Evolutionary conservation across 1,284 basidiomycete species (phyloP).

Genomic region (Pascua guehoae): DNA sequence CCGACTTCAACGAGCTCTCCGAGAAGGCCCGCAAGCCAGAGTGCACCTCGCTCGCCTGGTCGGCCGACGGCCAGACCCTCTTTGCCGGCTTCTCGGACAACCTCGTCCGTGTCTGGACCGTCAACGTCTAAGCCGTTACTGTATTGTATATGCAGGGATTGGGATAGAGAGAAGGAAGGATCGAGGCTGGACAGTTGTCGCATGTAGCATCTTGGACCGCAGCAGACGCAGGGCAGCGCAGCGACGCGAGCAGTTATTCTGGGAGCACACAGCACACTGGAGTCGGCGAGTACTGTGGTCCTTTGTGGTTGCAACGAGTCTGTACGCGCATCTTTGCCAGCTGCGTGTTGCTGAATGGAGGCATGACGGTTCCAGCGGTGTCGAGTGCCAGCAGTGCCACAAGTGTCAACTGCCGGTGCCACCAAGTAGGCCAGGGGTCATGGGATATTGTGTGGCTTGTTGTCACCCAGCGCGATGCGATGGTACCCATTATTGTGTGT

Average conservation of each 20-base stretch:
- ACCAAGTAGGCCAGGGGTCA: no score
- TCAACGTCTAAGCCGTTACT: constrained; percentile 52
- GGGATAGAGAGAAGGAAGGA: constrained; percentile 11
- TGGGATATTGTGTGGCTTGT: no score
- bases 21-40: constrained; percentile 83
- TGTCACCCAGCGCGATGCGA: no score
- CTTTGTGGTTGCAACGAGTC: not conserved
- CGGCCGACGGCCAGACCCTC: constrained; percentile 93
- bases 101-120: constrained; percentile 87
- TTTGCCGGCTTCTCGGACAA: constrained; percentile 94
- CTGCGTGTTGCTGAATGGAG: not conserved
- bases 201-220: no score
- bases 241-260: constrained; percentile 1
- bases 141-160: constrained; percentile 20
- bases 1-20: constrained; percentile 72
- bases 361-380: no score
- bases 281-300: not conserved
- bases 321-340: not conserved
- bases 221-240: not conserved
- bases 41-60: constrained; percentile 98
- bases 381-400: no score
- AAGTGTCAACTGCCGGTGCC: no score
- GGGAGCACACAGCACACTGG: not conserved
- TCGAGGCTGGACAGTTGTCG: no score
- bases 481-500: no score